Conservation (phyloP, 768 basidiomycete species). For the Lactarius akahatsu region DNA sequence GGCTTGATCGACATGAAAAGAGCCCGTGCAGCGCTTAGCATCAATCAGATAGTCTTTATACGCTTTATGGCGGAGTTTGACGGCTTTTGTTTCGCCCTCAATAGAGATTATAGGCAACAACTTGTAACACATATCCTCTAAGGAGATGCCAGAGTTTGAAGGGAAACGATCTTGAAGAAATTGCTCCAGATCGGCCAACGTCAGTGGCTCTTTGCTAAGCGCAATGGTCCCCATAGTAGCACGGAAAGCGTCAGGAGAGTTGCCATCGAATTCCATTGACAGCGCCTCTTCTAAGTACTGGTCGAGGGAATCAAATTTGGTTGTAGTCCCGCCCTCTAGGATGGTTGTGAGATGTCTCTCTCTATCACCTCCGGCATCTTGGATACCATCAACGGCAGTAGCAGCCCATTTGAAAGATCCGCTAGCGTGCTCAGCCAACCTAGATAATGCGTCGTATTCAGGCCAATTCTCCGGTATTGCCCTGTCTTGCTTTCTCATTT, state of each 20-base stretch:
- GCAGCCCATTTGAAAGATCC: conserved; percentile 25
- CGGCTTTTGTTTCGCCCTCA: neutral
- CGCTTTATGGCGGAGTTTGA: conserved; percentile 23
- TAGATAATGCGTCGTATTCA: conserved; percentile 2
- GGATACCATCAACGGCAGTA: conserved; percentile 15
- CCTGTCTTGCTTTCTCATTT: conserved; percentile 18
- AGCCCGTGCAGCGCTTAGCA: conserved; percentile 12
- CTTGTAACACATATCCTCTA: conserved; percentile 16
- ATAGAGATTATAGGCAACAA: conserved; percentile 19
- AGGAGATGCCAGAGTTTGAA: neutral
- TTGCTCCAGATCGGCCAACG: conserved; percentile 20
- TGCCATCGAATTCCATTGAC: neutral
- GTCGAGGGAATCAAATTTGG: conserved; percentile 13
- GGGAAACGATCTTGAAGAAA: conserved; percentile 14
- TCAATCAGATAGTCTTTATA: conserved; percentile 24
- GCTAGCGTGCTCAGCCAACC: conserved; percentile 5
- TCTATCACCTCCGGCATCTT: neutral
- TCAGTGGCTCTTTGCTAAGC: conserved; percentile 15
- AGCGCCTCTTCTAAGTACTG: conserved; percentile 10
- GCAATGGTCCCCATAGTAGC: conserved; percentile 18
- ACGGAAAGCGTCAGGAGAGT: conserved; percentile 2
- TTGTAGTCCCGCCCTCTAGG: conserved; percentile 13
- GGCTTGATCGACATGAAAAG: conserved; percentile 16
- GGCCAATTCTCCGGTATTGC: conserved; percentile 20
- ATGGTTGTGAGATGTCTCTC: conserved; percentile 10